phyloP scores from a whole-genome alignment of 192 early-diverging fungal genomes.

The Spizellomyces sp. region DNA sequence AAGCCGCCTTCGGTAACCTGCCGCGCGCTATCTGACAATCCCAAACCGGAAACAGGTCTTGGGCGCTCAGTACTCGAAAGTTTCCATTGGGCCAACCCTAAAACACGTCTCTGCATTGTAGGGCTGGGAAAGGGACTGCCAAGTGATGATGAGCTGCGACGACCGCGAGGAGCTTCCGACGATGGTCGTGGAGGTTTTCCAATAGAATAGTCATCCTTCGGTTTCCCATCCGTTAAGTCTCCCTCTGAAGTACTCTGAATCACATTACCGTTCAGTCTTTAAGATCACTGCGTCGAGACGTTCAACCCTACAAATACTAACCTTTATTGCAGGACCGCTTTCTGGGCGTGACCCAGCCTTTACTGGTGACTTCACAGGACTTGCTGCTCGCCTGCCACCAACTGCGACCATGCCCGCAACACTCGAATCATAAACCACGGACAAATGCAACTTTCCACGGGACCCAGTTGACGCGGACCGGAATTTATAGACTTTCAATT shows the following conservation, averaged over 20 bases:
- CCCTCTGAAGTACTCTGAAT: no score
- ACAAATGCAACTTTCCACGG: constrained; percentile 41
- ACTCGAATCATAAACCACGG: constrained; percentile 51
- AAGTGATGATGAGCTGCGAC: constrained; percentile 9
- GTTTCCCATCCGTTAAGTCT: no score
- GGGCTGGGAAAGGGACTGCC: constrained; percentile 39
- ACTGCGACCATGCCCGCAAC: constrained; percentile 15
- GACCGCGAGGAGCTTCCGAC: constrained; percentile 1
- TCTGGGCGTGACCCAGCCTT: no score
- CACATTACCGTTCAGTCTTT: no score
- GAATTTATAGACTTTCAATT: constrained; percentile 51
- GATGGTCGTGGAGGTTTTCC: background rate
- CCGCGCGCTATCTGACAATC: no score
- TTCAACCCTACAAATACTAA: no score
- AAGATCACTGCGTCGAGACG: no score
- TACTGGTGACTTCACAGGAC: background rate
- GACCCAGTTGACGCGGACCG: constrained; percentile 28
- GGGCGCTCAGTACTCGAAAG: constrained; percentile 3
- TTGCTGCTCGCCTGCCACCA: no score
- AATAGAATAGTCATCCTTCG: no score
- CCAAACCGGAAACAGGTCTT: background rate
- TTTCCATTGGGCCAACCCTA: constrained; percentile 20
- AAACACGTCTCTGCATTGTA: constrained; percentile 31
- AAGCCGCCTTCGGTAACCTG: no score
- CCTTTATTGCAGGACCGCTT: no score